A percentile compares a stretch with the other conserved stretches of the same genome.
These are phyloP conservation scores for Entamoeba dispar DNA, from an alignment of 208 protist genomes.

Conservation along the genomic window DNA sequence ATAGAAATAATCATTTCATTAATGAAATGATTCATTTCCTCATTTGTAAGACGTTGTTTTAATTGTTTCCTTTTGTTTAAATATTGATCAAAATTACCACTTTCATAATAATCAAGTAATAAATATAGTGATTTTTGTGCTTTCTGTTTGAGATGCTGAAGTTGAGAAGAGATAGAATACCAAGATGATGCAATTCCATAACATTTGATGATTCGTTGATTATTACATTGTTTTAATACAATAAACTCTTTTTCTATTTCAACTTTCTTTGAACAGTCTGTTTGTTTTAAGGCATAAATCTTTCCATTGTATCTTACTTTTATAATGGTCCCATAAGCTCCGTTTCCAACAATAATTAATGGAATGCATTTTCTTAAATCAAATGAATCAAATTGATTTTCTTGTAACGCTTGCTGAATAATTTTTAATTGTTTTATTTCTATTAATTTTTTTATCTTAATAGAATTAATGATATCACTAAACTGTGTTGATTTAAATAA, in stretches of 20 bases:
- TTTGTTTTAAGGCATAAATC: background rate
- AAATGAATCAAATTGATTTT: background rate
- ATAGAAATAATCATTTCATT: background rate
- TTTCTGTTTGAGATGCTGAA: background rate
- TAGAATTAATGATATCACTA: background rate
- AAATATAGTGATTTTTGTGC: background rate
- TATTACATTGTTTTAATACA: background rate
- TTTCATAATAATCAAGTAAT: background rate
- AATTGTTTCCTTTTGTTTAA: background rate
- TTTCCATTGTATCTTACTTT: background rate
- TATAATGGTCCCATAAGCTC: background rate
- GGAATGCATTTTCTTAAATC: background rate
- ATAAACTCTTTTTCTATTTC: background rate
- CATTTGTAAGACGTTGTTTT: background rate
- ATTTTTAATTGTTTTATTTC: background rate
- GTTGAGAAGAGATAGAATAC: background rate
- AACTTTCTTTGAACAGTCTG: background rate
- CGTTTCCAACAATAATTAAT: background rate
- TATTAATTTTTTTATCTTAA: background rate
- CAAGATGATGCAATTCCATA: background rate
- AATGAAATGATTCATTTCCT: background rate
- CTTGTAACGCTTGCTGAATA: background rate
- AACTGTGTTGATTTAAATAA: background rate
- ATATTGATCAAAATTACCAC: background rate
- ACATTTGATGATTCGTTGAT: background rate